These are phyloP conservation scores for Phaeophleospora eucalypticola DNA, from an alignment of 2,329 filamentous ascomycete species.

Conservation along the genomic window DNA sequence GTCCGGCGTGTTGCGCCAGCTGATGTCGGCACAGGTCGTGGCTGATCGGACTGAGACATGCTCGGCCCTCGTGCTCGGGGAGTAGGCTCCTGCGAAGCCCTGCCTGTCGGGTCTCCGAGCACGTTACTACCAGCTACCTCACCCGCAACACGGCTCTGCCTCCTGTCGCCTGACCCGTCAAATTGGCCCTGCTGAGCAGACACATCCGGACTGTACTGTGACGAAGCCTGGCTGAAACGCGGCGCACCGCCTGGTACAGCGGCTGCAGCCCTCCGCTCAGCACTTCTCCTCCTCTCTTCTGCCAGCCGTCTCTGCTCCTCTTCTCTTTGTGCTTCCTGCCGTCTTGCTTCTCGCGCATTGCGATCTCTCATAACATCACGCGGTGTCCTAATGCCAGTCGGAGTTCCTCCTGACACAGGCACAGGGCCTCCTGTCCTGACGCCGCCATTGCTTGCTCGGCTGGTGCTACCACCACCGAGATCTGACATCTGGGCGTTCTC, in stretches of 20 bases:
- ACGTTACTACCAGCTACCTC: slow-evolving; percentile 31
- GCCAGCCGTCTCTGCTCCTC: slow-evolving; percentile 51
- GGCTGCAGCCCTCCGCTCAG: slow-evolving; percentile 56
- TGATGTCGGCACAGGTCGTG: slow-evolving; percentile 21
- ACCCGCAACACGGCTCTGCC: slow-evolving; percentile 22
- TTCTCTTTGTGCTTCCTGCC: slow-evolving; percentile 57
- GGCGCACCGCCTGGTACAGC: slow-evolving; percentile 21
- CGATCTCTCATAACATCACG: slow-evolving; percentile 89
- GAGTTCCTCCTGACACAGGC: slow-evolving; percentile 49
- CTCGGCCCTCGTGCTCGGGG: slow-evolving; percentile 20
- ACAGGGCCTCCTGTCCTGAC: slow-evolving; percentile 51
- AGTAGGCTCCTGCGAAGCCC: slow-evolving; percentile 21
- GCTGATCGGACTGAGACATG: slow-evolving; percentile 23
- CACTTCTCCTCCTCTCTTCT: slow-evolving; percentile 48
- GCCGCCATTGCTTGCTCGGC: slow-evolving; percentile 54
- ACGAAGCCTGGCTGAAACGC: slow-evolving; percentile 24
- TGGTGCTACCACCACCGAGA: slow-evolving; percentile 51
- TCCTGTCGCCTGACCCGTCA: slow-evolving; percentile 20
- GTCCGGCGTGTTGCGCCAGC: slow-evolving; percentile 21
- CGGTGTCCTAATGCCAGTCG: slow-evolving; percentile 70
- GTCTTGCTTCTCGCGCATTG: slow-evolving; percentile 67
- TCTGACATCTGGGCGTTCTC: slow-evolving; percentile 92
- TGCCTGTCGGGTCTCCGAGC: slow-evolving; percentile 31
- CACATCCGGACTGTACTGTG: slow-evolving; percentile 28
- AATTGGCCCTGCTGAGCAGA: slow-evolving; percentile 21